Base-by-base conservation (phyloP, 140 eudicot species). In the Anethum foeniculum region DNA sequence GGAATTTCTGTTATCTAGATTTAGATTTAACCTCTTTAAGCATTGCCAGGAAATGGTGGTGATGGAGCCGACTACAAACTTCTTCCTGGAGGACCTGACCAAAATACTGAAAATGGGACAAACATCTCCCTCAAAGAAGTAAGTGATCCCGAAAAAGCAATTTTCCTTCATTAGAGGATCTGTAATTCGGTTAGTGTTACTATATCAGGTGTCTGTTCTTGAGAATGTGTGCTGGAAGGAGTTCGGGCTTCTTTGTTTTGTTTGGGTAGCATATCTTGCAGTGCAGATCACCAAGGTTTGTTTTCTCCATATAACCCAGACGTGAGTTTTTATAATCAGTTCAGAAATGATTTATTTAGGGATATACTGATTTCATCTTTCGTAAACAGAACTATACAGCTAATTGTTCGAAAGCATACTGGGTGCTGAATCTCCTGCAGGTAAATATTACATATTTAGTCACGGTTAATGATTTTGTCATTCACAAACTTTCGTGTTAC, bases 391-490 rank as follows among this genome's bases (percentile, higher is more conserved):
- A 81, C 15, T 41, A 86, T 41, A 86, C 86, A 38, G 8, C 84
- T 73, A 82, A 72, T 56, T 86, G 89, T 30, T 86, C 89, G 3
- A 14, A 51, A 25, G 72, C 10, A 54, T 86, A 86, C 39, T 86
- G 89, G 89, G 82, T 86, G 80, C 67, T 86, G 82, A 86, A 86
- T 46, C 56, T 83, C 16, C 36, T 83, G 73, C 89, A 86, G 89
- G 89, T 86, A 80, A 39, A 32, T 65, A 38, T 28, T 5, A 27
- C 46, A 34, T 71, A 21, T 36, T 34, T 14, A 30, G n/a, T 12
- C 11, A 6, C 25, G 7, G 4, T 11, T 36, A 21, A 34, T 69
- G 7, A 25, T 68, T 5, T 30, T 1, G 14, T 11, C 15, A 46
- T 46, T 10, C 49, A 46, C 49, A 46, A 46, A 46, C 15, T 46